Conservation (phyloP, 2,329 filamentous ascomycete species). For the Paraphaeosphaeria sporulosa region DNA sequence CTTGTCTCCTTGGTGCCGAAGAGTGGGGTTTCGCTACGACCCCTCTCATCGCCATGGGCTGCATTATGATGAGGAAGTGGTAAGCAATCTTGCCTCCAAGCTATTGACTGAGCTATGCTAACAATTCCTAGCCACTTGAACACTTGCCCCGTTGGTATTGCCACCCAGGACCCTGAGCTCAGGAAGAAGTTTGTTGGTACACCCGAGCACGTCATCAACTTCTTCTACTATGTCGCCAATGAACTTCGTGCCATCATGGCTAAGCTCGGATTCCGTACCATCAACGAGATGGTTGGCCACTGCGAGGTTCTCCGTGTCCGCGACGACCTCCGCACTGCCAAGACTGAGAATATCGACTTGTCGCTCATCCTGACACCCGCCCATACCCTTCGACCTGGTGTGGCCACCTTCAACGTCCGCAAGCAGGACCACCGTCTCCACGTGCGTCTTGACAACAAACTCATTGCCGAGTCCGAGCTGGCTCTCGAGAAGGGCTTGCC, state of each 20-base stretch:
- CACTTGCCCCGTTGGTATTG: conserved; percentile 91
- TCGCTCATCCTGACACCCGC: conserved; percentile 93
- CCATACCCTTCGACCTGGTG: conserved; percentile 92
- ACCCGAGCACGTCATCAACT: conserved; percentile 97
- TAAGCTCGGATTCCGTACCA: conserved; percentile 88
- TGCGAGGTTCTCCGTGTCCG: conserved; percentile 86
- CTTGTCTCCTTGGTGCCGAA: conserved; percentile 94
- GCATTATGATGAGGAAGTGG: conserved; percentile 91
- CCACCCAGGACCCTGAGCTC: conserved; percentile 92
- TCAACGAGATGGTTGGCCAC: conserved; percentile 97
- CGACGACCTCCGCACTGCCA: conserved; percentile 85
- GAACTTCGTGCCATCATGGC: conserved; percentile 98
- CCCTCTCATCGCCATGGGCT: conserved; percentile 95
- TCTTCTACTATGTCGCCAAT: conserved; percentile 97
- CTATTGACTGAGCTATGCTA: conserved; percentile 9
- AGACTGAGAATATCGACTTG: conserved; percentile 92
- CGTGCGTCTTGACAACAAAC: conserved; percentile 92
- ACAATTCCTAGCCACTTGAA: conserved; percentile 56
- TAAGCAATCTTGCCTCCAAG: background rate
- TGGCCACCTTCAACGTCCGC: conserved; percentile 96
- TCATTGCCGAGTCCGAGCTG: conserved; percentile 93
- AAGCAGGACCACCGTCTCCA: conserved; percentile 97
- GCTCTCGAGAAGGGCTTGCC: conserved; percentile 94
- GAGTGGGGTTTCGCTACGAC: conserved; percentile 97
- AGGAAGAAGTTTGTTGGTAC: conserved; percentile 93